phyloP scores from a whole-genome alignment of 106 monocot species.

The Gastrodia elata region DNA sequence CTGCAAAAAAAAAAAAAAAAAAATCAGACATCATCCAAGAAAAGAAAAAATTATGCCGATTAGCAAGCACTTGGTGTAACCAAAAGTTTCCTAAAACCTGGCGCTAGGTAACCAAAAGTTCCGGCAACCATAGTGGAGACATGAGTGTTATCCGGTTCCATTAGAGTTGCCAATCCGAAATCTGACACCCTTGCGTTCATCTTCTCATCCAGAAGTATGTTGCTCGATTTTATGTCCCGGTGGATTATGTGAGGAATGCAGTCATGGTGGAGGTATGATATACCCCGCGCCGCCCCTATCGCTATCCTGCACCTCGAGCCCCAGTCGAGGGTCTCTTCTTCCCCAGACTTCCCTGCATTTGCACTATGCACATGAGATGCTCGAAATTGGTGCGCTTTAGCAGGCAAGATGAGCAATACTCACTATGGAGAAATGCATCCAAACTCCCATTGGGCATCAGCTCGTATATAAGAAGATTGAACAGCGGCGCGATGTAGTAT shows the following conservation, averaged over 20 bases:
- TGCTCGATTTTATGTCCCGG: slow-evolving; percentile 90
- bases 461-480: slow-evolving; percentile 83
- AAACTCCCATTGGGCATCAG: slow-evolving; percentile 83
- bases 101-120: slow-evolving; percentile 84
- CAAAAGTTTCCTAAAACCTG: slow-evolving; percentile 29
- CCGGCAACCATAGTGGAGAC: slow-evolving; percentile 78
- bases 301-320: slow-evolving; percentile 53
- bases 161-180: slow-evolving; percentile 75
- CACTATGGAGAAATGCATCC: slow-evolving; percentile 65
- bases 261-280: slow-evolving; percentile 82
- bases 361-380: not conserved
- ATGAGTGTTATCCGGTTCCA: slow-evolving; percentile 58
- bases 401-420: not conserved
- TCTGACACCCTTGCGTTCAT: slow-evolving; percentile 79
- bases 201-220: slow-evolving; percentile 74
- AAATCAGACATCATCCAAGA: not conserved
- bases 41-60: not conserved
- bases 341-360: slow-evolving; percentile 33
- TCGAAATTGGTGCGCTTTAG: not conserved
- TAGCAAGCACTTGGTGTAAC: not conserved
- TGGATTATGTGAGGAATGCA: slow-evolving; percentile 85
- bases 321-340: slow-evolving; percentile 53
- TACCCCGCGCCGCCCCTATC: slow-evolving; percentile 59
- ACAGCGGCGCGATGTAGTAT: slow-evolving; percentile 56
- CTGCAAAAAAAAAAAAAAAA: slow-evolving; percentile 17